Base-by-base conservation (phyloP, 768 basidiomycete genomes). In the Heimioporus sp. region DNA sequence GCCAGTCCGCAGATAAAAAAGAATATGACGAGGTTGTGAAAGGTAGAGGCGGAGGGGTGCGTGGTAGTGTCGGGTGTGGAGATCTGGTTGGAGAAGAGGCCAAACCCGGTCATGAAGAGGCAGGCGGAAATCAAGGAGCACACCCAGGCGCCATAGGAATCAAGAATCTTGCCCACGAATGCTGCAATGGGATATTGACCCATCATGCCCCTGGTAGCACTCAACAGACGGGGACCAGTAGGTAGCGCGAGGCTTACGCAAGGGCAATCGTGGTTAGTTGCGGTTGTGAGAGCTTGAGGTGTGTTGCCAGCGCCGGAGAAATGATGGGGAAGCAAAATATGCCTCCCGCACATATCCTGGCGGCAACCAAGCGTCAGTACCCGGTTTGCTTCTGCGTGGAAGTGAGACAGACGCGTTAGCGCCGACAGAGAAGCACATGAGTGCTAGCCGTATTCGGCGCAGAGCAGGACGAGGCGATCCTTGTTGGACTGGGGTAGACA, bases 121-220 rank as follows among this genome's bases (percentile, higher is more conserved):
- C 80, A 54, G 10, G 82, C 80, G 0, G 87, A 78, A 15, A 80
- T 60, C 39, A 88, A 68, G 16, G 90, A 90, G 65, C 83, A 87
- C 5, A 74, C 63, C 65, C 85, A 78, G 34, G 90, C 82, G 0
- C 90, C 90, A 59, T 81, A 77, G 36, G 61, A 60, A 68, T 92
- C 90, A 38, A 88, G 74, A 2, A 85, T 64, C 55, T 81, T 84
- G 42, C 90, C 90, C 38, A 85, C 81, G 1, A 89, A 15, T 2
- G 83, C 82, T 17, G 86, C 80, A 52, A 89, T 75, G 3, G 88
- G 87, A 65, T 92, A 92, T 71, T 92, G 89, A 5, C 87, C 86
- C 55, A 83, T 79, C 79, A 92, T 83, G 3, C 86, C 90, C n/a
- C 90, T 92, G 32, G 31, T 5, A 28, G 30, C 5, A 46, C 34